Base-by-base conservation (phyloP, 2,329 filamentous ascomycete genomes). In the Aureobasidium pullulans region DNA sequence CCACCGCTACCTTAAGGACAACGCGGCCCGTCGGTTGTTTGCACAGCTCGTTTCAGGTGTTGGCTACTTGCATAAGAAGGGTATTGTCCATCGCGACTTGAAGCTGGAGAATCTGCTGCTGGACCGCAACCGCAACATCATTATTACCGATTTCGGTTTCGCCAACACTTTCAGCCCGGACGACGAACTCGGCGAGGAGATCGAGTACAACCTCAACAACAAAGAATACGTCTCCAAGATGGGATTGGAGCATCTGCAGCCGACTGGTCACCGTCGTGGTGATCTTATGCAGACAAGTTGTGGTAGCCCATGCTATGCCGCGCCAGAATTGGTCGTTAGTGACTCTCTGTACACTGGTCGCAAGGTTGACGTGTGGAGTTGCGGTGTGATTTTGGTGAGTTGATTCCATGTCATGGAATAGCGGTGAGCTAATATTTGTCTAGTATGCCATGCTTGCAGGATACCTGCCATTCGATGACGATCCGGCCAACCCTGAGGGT, bases 241-340 rank as follows among this genome's bases (percentile, higher is more conserved):
- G 76, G 89, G 90, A n/a, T 79, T 97, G 50, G 93, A 97, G 72
- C 87, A 85, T 67, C 75, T 89, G 40, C 65, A 66, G 61, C 62
- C 66, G 52, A 88, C 89, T 64, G 91, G 90, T 13, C 81, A 85
- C 68, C 83, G 93, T 62, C 85, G 91, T 68, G 94, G 94, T 39
- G 94, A 99, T 76, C 77, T 99, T 69, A 99, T 99, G 94, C 93
- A 96, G 75, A 99, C 94, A 10, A 97, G 94, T 72, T 99, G 94
- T 72, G 94, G 94, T 64, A 97, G 93, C 73, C 94, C 94, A 7
- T 99, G 94, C 71, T 99, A 99, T 73, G 94, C 94, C 50, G 94
- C 94, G 13, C 94, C 94, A 4, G 94, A 99, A 76, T 80, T 99
- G 57, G 94, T 99, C 13, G 94, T 99, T 62, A 97, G 91, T 72